Evolutionary conservation across 2,329 filamentous ascomycete genomes (phyloP), one percentile per base, ranked within the genome.

Genomic region (Neopestalotiopsis clavispora): DNA sequence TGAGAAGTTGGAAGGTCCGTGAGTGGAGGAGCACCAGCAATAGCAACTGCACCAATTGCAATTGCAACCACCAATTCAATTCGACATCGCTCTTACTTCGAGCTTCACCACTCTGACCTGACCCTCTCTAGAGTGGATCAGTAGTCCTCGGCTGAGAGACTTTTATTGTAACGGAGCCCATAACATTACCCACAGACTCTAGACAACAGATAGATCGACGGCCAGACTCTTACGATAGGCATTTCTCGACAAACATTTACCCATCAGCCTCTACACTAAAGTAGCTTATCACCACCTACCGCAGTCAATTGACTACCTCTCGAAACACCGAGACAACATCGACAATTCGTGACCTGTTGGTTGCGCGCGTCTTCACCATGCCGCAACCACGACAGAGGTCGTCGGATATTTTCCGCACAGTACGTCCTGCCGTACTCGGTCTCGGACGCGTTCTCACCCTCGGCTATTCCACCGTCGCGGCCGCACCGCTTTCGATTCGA

Each of bases 401-500:
- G n/a, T 30, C 32, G 23, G 60, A 67, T 65, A 65, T 59, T 10
- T 52, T 68, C 17, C 67, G 65, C 32, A 68, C 65, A 12, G 38
- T 70, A 6, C 69, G 69, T 52, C 69, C 67, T 42, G 69, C 56
- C 20, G 42, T 69, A 23, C 69, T 70, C 10, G 69, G 67, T 52
- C 49, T 68, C 32, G 67, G 49, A 32, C 63, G 58, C 30, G 65
- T 59, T 20, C 56, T 63, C 10, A 38, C 60, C n/a, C 34, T 70
- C 20, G 63, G 66, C 57, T 28, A 68, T 40, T 67, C 69, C 30
- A 61, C 69, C 6, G 69, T 67, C 17, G 59, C 63, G 20, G 69
- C 69, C 30, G 64, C 67, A 14, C 69, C 69, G 14, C 49, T 42
- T 49, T 49, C 34, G 38, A 23, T 87, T 52, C 71, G 72, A 42